These are phyloP conservation scores for Suillus brevipes DNA, from an alignment of 768 basidiomycete genomes.

Conservation along the genomic window DNA sequence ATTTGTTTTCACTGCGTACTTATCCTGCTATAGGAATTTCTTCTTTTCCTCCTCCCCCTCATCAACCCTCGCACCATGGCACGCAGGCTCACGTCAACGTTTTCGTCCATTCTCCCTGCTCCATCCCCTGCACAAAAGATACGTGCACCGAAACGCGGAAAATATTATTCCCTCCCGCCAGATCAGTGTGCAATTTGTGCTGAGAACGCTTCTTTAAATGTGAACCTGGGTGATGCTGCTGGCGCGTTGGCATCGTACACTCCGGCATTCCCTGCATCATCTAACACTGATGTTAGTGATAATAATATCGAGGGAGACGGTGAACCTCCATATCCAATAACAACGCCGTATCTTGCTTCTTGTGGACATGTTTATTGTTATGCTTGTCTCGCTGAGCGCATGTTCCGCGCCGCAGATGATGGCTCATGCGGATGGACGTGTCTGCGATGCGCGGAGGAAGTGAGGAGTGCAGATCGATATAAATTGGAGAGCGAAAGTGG, in stretches of 20 bases:
- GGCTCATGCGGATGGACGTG: conserved; percentile 73
- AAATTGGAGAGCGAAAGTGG: neutral
- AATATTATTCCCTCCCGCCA: conserved; percentile 65
- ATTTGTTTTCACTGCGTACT: neutral
- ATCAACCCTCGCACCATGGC: conserved; percentile 68
- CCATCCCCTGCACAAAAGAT: conserved; percentile 23
- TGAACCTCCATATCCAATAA: conserved; percentile 64
- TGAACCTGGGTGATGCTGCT: conserved; percentile 54
- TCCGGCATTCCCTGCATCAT: conserved; percentile 26
- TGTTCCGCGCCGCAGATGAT: conserved; percentile 73
- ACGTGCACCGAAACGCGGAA: conserved; percentile 42
- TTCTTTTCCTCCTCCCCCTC: conserved; percentile 88
- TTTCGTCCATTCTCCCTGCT: conserved; percentile 35
- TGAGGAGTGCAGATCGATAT: conserved; percentile 62
- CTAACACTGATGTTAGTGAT: neutral
- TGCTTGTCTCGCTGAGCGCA: conserved; percentile 82
- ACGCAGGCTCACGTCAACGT: conserved; percentile 47
- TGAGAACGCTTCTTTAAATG: conserved; percentile 65
- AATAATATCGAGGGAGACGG: conserved; percentile 19
- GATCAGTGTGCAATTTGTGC: conserved; percentile 91
- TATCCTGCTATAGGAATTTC: conserved; percentile 73
- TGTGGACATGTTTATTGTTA: conserved; percentile 93
- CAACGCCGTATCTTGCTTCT: conserved; percentile 80
- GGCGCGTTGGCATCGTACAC: conserved; percentile 43
- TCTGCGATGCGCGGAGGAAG: conserved; percentile 70